Percentiles rank a stretch among this genome's conserved stretches.
phyloP scores from a whole-genome alignment of 495 filamentous ascomycete species.

The Penicillium riverlandense region DNA sequence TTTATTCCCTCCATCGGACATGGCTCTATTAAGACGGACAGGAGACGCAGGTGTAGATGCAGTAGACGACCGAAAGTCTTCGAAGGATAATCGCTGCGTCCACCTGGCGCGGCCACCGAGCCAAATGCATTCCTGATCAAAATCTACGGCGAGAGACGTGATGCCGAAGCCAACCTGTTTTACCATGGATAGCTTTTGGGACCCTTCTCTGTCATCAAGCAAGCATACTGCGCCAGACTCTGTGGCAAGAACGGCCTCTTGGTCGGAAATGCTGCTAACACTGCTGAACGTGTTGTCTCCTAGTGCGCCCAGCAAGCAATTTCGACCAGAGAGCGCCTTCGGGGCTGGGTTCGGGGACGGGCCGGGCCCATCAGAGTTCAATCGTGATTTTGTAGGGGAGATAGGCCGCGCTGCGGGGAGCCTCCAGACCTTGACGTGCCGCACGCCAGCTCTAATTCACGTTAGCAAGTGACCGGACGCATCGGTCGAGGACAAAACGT shows the following conservation, averaged over 20 bases:
- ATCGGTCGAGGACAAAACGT: slow-evolving; percentile 12
- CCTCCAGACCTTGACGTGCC: slow-evolving; percentile 92
- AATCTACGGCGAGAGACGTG: slow-evolving; percentile 49
- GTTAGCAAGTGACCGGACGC: no score
- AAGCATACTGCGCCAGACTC: slow-evolving; percentile 43
- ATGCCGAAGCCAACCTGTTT: slow-evolving; percentile 31
- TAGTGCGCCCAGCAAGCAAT: slow-evolving; percentile 49
- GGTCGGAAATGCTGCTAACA: slow-evolving; percentile 63
- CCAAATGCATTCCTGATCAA: slow-evolving; percentile 42
- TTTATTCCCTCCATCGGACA: slow-evolving; percentile 19
- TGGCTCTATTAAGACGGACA: slow-evolving; percentile 10
- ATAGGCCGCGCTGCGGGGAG: slow-evolving; percentile 53
- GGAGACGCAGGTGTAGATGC: slow-evolving; percentile 20
- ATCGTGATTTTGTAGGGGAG: slow-evolving; percentile 42
- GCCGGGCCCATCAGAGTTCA: slow-evolving; percentile 29
- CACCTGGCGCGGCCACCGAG: slow-evolving; percentile 45
- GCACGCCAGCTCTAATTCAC: slow-evolving; percentile 59
- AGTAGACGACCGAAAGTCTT: slow-evolving; percentile 22
- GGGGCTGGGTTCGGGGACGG: slow-evolving; percentile 39
- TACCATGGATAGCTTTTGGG: slow-evolving; percentile 50
- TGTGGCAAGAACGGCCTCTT: slow-evolving; percentile 41
- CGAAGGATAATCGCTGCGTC: slow-evolving; percentile 32
- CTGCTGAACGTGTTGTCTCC: slow-evolving; percentile 78
- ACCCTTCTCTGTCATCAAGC: slow-evolving; percentile 68
- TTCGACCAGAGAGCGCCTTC: slow-evolving; percentile 52